Percentiles rank a stretch among this genome's conserved stretches.
phyloP scores from a whole-genome alignment of 2,329 filamentous ascomycete genomes.

The Zasmidium angulare region DNA sequence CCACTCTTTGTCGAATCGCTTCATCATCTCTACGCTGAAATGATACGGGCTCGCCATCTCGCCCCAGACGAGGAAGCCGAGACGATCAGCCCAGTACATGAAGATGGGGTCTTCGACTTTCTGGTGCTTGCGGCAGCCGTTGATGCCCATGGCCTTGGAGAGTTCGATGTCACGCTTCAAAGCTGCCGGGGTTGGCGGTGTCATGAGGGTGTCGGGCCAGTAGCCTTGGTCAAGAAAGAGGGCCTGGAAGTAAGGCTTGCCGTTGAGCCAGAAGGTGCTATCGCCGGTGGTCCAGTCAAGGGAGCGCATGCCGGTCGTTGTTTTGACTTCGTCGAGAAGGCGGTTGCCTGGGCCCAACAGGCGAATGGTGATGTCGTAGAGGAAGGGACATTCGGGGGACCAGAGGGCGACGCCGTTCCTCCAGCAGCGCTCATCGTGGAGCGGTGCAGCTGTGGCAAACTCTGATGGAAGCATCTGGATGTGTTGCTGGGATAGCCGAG shows the following conservation, averaged over 20 bases:
- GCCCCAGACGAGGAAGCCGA: conserved; percentile 64
- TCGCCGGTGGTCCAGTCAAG: conserved; percentile 60
- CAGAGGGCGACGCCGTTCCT: conserved; percentile 60
- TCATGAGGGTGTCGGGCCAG: conserved; percentile 62
- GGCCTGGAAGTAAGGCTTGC: conserved; percentile 60
- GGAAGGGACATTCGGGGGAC: conserved; percentile 58
- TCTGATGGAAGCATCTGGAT: conserved; percentile 41
- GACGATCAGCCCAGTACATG: conserved; percentile 60
- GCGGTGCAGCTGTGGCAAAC: conserved; percentile 36
- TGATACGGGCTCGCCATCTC: conserved; percentile 66
- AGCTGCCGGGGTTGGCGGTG: conserved; percentile 50
- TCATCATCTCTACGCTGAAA: conserved; percentile 59
- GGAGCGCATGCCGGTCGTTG: conserved; percentile 61
- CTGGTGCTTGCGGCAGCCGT: conserved; percentile 65
- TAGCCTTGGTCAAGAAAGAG: conserved; percentile 63
- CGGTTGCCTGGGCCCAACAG: conserved; percentile 45
- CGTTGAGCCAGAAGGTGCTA: conserved; percentile 60
- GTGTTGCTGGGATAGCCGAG: conserved; percentile 50
- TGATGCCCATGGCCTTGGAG: conserved; percentile 62
- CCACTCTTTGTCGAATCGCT: conserved; percentile 66
- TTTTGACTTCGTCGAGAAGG: conserved; percentile 58
- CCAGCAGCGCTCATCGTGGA: conserved; percentile 47
- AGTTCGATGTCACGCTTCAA: conserved; percentile 56
- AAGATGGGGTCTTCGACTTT: conserved; percentile 64
- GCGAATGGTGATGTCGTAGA: conserved; percentile 57